Percentiles rank a stretch among this genome's conserved stretches.
These are phyloP conservation scores for Malus hybrid DNA, from an alignment of 331 rosid genomes.

Conservation along the genomic window DNA sequence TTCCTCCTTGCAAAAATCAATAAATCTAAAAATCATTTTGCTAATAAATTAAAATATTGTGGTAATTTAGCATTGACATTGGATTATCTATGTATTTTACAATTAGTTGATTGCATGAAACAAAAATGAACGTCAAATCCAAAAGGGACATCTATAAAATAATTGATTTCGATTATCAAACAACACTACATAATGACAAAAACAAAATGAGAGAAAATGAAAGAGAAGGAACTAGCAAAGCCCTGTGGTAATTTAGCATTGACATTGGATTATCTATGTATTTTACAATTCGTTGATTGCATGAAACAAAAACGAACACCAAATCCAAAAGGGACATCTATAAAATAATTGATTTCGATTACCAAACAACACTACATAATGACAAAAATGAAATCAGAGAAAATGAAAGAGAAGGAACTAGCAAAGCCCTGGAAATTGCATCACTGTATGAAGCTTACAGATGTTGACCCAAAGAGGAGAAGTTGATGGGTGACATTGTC, in stretches of 20 bases:
- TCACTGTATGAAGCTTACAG: background rate
- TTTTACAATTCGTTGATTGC: background rate
- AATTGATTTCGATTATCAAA: no score
- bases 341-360: no score
- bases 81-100: background rate
- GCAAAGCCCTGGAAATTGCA: background rate
- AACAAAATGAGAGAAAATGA: no score
- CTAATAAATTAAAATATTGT: background rate
- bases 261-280: background rate
- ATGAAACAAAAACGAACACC: background rate
- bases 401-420: background rate
- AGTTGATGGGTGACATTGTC: background rate
- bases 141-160: no score
- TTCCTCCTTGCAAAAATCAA: background rate
- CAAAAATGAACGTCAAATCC: no score
- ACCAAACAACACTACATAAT: no score
- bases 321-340: no score
- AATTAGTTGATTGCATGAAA: background rate
- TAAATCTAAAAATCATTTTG: background rate
- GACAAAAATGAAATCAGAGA: background rate
- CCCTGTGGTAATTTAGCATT: background rate
- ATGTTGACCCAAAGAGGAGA: background rate
- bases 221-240: background rate
- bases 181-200: no score
- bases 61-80: background rate